Conservation (phyloP, 345 rosid species). For the Corymbia maculata region DNA sequence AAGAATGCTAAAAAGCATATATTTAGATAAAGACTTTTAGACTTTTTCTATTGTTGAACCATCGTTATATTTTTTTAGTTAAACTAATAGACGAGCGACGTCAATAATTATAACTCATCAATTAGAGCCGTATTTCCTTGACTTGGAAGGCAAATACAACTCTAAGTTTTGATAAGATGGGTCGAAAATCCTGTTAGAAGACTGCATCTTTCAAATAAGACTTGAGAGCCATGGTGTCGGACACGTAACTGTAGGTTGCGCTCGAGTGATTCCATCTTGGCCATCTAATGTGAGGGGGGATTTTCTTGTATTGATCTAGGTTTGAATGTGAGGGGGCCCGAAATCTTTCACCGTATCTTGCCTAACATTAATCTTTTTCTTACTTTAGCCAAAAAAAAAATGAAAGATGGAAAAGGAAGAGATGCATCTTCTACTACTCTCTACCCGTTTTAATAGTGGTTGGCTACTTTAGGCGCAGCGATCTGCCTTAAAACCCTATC, state of each 20-base stretch:
- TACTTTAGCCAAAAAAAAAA: background rate
- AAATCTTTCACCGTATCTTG: background rate
- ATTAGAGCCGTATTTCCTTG: background rate
- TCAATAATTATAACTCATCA: background rate
- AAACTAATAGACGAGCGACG: background rate
- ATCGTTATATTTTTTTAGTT: background rate
- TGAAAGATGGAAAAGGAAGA: background rate
- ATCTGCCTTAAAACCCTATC: background rate
- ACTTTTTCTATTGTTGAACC: background rate
- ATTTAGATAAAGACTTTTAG: background rate
- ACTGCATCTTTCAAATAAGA: background rate
- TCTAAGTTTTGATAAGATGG: background rate
- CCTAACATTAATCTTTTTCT: background rate
- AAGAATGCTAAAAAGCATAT: background rate
- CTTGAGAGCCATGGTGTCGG: background rate
- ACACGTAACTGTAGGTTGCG: background rate
- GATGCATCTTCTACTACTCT: background rate
- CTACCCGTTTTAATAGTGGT: background rate
- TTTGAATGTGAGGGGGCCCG: background rate
- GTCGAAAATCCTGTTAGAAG: background rate
- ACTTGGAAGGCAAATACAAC: background rate
- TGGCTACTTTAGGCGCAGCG: background rate
- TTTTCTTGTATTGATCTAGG: background rate
- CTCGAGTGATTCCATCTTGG: background rate
- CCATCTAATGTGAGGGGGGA: background rate